phyloP scores from a whole-genome alignment of 345 rosid species.

The Citrus medica region DNA sequence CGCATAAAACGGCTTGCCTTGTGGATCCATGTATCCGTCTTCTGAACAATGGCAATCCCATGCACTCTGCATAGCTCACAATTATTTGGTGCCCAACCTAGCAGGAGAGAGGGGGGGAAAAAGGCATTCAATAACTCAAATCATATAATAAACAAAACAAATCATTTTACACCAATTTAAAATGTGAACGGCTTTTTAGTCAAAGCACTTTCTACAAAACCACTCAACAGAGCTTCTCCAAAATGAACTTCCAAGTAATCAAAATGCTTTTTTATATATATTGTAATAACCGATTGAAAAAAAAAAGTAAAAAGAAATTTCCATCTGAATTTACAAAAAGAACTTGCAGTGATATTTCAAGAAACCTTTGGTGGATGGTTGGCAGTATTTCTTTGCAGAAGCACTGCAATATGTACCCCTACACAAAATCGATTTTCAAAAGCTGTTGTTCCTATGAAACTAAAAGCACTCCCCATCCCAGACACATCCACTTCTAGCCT shows the following conservation, averaged over 20 bases:
- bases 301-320: too few relatives aligned
- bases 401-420: not conserved
- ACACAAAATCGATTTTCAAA: not conserved
- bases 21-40: slow-evolving; percentile 80
- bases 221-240: not conserved
- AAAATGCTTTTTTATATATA: not conserved
- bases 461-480: not conserved
- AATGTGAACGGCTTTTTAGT: not conserved
- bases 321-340: not conserved
- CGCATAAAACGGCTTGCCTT: slow-evolving; percentile 49
- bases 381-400: too few relatives aligned
- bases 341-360: not conserved
- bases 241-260: not conserved
- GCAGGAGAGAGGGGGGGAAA: not conserved
- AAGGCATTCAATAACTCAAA: not conserved
- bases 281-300: not conserved
- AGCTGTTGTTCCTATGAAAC: not conserved
- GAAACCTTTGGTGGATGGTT: not conserved
- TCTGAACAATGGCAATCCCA: slow-evolving; percentile 82
- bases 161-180: not conserved
- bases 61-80: slow-evolving; percentile 82
- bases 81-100: slow-evolving; percentile 96
- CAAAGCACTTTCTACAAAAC: not conserved
- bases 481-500: not conserved
- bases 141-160: not conserved